Base-by-base conservation (phyloP, 495 filamentous ascomycete genomes). In the Baudoinia panamericana region DNA sequence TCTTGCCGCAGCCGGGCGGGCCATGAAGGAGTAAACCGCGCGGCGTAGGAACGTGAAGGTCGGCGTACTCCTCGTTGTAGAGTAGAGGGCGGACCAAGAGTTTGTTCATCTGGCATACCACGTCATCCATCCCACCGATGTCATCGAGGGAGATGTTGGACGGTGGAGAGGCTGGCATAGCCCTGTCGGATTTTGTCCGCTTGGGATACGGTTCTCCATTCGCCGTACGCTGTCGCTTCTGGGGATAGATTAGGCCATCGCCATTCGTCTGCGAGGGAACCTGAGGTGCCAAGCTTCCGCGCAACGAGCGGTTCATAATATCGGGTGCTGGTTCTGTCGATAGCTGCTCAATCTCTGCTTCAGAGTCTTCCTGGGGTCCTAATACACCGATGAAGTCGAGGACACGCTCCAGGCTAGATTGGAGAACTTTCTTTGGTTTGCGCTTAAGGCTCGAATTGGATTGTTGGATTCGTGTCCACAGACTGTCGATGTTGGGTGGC, bases 1-100 rank as follows among this genome's bases (percentile, higher is more conserved):
- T 96, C 61, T 96, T 96, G 43, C 88, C 88, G 55, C 90, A 95
- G 15, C 88, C 88, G 2, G 90, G 86, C 5, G 88, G 90, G 0
- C 88, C 88, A 62, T 95, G 84, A 9, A 96, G 64, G 17, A 96
- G 65, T 11, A 96, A 82, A 45, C 87, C 88, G n/a, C 85, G 76
- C 31, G 84, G 81, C 26, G 82, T 74, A 29, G 80, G 79, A 25
- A 78, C 69, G 30, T 71, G 69, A 15, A 71, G 70, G 2, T 60
- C 57, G 18, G 65, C 46, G 53, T 74, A 78, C 75, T 53, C 80
- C 41, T 76, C 65, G 0, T 77, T 70, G 19, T 64, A 68, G 36
- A 71, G 58, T 52, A 95, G 75, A 8, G 90, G 88, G 42, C 88
- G 69, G 29, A 85, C 82, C 5, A 95, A 70, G 31, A 86, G 69